Evolutionary conservation across 345 rosid genomes (phyloP), one percentile per base, ranked within the genome.

Genomic region (Anacardium occidentale): DNA sequence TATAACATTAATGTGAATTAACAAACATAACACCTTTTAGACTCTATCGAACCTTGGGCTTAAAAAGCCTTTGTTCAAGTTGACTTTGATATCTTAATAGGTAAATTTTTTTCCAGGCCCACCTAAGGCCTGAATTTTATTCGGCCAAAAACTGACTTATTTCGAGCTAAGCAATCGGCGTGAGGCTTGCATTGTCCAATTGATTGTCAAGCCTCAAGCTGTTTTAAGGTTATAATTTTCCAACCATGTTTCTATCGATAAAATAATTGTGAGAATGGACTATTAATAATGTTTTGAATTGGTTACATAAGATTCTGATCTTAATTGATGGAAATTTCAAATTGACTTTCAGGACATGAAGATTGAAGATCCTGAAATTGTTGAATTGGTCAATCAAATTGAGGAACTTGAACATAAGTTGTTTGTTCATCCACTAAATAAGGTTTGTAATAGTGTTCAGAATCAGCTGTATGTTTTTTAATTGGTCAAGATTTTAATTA

Each of bases 321-420:
- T 47, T 61, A 29, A 42, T 52, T 45, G 50, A 13, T 20, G 9
- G 21, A 24, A 64, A 17, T 10, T 15, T 44, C 71, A 52, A 54
- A 52, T 67, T 74, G 40, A 58, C 80, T 74, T 83, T 71, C 87
- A 95, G 98, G 97, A 91, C 83, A 96, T 96, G 99, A 89, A 92
- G 61, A 89, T 96, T 77, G 91, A 90, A 82, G 98, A 96, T 82
- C 79, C 85, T 61, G 96, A 93, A 79, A 87, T 93, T 81, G 91
- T 93, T 74, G 91, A 90, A 68, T 75, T 93, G 87, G 94, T 91
- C 77, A 84, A 79, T 57, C 86, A 86, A 78, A 90, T 91, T 47
- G 99, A 93, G 85, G 91, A 88, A 76, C 70, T 89, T 70, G 99
- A 96, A 71, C 79, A 77, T 80, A 93, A 91, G 80, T 77, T 93